A percentile compares a stretch with the other conserved stretches of the same genome.
phyloP scores from a whole-genome alignment of 306 rosid species.

The Prunus salicina region DNA sequence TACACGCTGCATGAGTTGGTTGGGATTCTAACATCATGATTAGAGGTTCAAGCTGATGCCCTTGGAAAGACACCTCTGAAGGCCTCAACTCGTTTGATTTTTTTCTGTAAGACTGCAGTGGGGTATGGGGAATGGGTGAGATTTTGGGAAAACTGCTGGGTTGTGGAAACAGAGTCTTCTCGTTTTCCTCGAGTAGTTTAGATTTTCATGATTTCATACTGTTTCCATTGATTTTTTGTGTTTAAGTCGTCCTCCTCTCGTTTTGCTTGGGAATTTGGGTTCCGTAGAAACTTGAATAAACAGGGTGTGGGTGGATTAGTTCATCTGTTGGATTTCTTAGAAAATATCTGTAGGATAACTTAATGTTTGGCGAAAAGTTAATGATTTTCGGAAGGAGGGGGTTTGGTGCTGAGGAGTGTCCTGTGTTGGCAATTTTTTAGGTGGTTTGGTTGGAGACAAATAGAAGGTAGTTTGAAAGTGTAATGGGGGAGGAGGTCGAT shows the following conservation, averaged over 20 bases:
- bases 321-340: not conserved
- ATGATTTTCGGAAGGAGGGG: not conserved
- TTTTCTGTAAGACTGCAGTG: not conserved
- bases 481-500: not conserved
- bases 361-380: not conserved
- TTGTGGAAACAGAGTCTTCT: not conserved
- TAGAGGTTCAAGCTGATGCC: not conserved
- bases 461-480: not conserved
- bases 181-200: not conserved
- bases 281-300: not conserved
- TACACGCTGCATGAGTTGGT: not conserved
- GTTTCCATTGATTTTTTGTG: too few species aligned
- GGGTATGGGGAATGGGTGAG: not conserved
- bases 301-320: not conserved
- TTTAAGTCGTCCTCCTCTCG: too few species aligned
- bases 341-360: too few species aligned
- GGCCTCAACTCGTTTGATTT: not conserved
- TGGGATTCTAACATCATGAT: not conserved
- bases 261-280: too few species aligned
- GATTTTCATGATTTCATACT: not conserved
- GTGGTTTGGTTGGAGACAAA: not conserved
- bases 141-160: not conserved
- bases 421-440: not conserved
- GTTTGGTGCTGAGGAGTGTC: not conserved
- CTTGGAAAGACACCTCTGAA: not conserved